phyloP scores from a whole-genome alignment of 2,329 filamentous ascomycete genomes.

The Ophiostoma sp. region DNA sequence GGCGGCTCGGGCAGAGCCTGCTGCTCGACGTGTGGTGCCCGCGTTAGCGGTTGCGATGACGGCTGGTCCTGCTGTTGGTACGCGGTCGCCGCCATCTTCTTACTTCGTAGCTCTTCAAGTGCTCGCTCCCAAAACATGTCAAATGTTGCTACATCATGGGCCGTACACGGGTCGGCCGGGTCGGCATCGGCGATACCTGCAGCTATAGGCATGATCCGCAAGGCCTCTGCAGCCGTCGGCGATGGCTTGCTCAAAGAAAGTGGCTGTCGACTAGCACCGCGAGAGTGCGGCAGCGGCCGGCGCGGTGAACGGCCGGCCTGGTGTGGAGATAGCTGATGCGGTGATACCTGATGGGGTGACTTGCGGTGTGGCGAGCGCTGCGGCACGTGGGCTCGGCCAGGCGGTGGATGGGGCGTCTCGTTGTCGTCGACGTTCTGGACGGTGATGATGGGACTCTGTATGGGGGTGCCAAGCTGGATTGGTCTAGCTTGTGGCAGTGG shows the following conservation, averaged over 20 bases:
- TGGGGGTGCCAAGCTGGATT: neutral
- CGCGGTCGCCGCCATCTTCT: neutral
- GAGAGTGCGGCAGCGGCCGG: neutral
- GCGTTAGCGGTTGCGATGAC: neutral
- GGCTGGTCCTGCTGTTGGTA: neutral
- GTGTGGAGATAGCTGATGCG: slow-evolving; percentile 3
- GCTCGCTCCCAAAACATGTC: slow-evolving; percentile 3
- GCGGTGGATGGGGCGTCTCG: neutral
- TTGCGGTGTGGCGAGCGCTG: neutral
- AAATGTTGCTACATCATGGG: neutral
- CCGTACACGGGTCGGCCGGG: neutral
- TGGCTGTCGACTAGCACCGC: neutral
- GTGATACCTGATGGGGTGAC: neutral
- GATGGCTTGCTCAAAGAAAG: neutral
- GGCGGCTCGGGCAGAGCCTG: neutral
- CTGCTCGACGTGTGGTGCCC: neutral
- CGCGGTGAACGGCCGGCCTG: neutral
- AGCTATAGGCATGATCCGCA: neutral
- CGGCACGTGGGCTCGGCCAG: neutral
- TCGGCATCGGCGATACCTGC: neutral
- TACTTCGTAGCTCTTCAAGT: neutral
- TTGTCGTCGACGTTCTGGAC: neutral
- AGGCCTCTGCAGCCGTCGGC: neutral
- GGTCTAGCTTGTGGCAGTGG: slow-evolving; percentile 7
- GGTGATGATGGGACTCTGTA: slow-evolving; percentile 4